Evolutionary conservation across 1,284 basidiomycete genomes (phyloP), one percentile per base, ranked within the genome.

Genomic region (Papiliotrema nemorosa): DNA sequence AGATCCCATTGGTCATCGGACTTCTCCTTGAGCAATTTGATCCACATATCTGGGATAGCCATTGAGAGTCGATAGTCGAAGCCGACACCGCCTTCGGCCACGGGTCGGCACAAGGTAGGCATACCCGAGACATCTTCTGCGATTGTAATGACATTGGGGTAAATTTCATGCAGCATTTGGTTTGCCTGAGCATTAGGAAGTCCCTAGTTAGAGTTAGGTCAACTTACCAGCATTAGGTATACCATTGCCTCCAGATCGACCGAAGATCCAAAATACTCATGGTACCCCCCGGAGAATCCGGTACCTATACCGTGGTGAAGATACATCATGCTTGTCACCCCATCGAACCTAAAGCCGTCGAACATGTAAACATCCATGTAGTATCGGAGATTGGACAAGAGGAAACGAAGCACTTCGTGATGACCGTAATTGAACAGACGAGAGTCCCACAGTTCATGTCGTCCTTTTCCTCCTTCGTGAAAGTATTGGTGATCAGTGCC

Each of bases 21-120:
- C 69, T 84, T 85, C 75, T 98, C 94, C 74, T 98, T 98, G 61
- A 97, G 82, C 22, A 97, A 79, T 76, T 98, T 97, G 80, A 98
- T 98, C 91, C 92, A 98, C 92, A 97, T 97, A 74, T 98, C 94
- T 4, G 94, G 94, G 44, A 98, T 83, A 9, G 94, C 94, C 94
- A 98, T 98, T 22, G 90, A 90, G 41, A 98, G 78, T 20, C 94
- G 86, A 74, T 97, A 98, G 76, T 98, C 94, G 73, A 98, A 98
- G 1, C 94, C 94, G 44, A 98, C 79, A 22, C 94, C 94, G 40
- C 94, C 94, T 59, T 87, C 82, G 20, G 77, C 65, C 24, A 87
- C 84, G 0, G 91, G 84, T 16, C 84, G 79, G 64, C 94, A 88
- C 20, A 98, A 83, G 1, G 96, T 84, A 1, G 94, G 94, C 94